Percentiles rank a stretch among this genome's conserved stretches.
Conservation (phyloP, 2,329 filamentous ascomycete species). For the Microcera coccophila region DNA sequence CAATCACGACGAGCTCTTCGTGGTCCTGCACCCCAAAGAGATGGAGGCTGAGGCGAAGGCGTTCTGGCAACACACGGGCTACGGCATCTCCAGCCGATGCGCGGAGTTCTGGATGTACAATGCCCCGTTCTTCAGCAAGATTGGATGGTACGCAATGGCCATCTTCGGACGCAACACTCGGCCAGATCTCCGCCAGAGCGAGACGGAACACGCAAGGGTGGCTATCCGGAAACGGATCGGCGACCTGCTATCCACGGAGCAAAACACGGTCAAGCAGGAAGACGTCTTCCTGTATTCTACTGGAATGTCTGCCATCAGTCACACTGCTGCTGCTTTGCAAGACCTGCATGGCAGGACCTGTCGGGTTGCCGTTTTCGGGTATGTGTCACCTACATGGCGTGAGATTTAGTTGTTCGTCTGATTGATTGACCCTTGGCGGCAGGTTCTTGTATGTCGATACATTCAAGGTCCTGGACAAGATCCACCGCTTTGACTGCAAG, state of each 20-base stretch:
- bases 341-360: slow-evolving; percentile 2
- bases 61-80: slow-evolving; percentile 31
- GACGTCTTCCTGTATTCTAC: slow-evolving; percentile 49
- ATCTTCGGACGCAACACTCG: too few species aligned
- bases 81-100: slow-evolving; percentile 27
- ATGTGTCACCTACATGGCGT: neutral
- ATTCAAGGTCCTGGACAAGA: slow-evolving; percentile 28
- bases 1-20: slow-evolving; percentile 11
- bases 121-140: slow-evolving; percentile 15
- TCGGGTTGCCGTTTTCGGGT: slow-evolving; percentile 29
- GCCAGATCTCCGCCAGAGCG: neutral
- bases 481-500: slow-evolving; percentile 31
- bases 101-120: slow-evolving; percentile 24
- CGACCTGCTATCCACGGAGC: slow-evolving; percentile 15
- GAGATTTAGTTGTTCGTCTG: neutral
- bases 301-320: slow-evolving; percentile 49
- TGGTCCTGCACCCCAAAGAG: slow-evolving; percentile 11
- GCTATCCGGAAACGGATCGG: slow-evolving; percentile 18
- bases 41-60: slow-evolving; percentile 21
- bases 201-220: slow-evolving; percentile 9
- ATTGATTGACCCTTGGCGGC: neutral
- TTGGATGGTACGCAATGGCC: neutral
- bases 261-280: slow-evolving; percentile 4
- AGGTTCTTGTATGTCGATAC: slow-evolving; percentile 31
- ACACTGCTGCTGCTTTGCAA: slow-evolving; percentile 15